Conservation (phyloP, 2,329 filamentous ascomycete species). For the Chaetomiaceae sp. region DNA sequence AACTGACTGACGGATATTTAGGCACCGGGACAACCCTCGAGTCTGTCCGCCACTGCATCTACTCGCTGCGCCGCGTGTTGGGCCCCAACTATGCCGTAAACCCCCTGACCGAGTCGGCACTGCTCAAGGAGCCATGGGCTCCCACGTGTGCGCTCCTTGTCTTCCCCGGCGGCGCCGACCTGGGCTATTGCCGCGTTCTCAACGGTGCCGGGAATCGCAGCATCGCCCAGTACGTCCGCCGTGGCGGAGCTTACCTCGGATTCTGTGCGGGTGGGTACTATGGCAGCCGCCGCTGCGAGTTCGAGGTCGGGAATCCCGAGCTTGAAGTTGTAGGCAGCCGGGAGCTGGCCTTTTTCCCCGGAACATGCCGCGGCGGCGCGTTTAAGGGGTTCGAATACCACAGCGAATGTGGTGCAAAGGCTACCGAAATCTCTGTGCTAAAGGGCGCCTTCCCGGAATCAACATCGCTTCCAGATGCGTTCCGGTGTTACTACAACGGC, state of each 20-base stretch:
- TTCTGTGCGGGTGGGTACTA: conserved; percentile 97
- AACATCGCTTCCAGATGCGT: conserved; percentile 53
- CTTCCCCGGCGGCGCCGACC: conserved; percentile 88
- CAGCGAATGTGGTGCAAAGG: conserved; percentile 77
- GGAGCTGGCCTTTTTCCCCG: conserved; percentile 85
- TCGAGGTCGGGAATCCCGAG: conserved; percentile 75
- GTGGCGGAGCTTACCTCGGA: conserved; percentile 81
- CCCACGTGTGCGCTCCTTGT: conserved; percentile 83
- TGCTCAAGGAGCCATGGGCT: conserved; percentile 90
- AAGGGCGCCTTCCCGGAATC: conserved; percentile 51
- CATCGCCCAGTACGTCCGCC: conserved; percentile 80
- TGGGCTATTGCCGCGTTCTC: conserved; percentile 81
- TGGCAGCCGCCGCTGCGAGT: conserved; percentile 75
- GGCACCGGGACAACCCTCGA: conserved; percentile 82
- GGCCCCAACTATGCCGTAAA: conserved; percentile 91
- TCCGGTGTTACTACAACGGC: conserved; percentile 86
- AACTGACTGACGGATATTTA: conserved; percentile 34
- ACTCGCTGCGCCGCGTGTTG: conserved; percentile 78
- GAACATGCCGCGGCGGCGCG: conserved; percentile 77
- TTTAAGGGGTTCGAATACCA: conserved; percentile 88
- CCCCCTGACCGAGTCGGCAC: conserved; percentile 68
- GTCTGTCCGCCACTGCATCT: conserved; percentile 85
- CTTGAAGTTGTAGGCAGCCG: conserved; percentile 82
- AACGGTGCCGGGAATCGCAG: conserved; percentile 83
- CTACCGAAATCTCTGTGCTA: conserved; percentile 62